phyloP scores from a whole-genome alignment of 768 basidiomycete genomes.

The Candolleomyces aberdarensis region DNA sequence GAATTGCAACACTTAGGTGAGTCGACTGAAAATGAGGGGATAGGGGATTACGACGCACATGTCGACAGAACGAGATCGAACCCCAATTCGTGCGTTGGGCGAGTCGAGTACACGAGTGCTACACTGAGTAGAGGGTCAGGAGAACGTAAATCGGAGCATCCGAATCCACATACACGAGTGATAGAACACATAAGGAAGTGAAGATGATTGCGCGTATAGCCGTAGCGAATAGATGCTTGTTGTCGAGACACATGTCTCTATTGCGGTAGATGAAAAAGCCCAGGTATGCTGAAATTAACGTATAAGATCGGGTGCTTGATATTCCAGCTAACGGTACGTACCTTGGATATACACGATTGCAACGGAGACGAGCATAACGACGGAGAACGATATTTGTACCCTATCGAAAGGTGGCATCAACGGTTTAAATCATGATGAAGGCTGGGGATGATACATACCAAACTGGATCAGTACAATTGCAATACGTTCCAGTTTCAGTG shows the following conservation, averaged over 20 bases:
- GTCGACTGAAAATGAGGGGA: not conserved
- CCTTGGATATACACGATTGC: conserved; percentile 21
- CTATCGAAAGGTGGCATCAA: conserved; percentile 8
- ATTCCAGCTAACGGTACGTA: not conserved
- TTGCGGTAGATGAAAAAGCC: conserved; percentile 22
- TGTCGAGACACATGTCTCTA: conserved; percentile 13
- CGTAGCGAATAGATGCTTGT: conserved; percentile 18
- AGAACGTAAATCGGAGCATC: not conserved
- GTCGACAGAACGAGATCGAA: conserved; percentile 24
- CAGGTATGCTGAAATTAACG: conserved; percentile 16
- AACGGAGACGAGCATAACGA: conserved; percentile 19
- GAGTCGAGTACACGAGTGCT: conserved; percentile 19
- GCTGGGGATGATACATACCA: conserved; percentile 12
- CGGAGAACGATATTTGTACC: conserved; percentile 23
- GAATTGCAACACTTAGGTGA: not conserved
- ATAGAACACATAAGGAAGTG: conserved; percentile 23
- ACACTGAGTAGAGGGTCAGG: conserved; percentile 10
- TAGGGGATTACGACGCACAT: conserved; percentile 8
- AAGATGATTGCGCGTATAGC: conserved; percentile 27
- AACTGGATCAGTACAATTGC: conserved; percentile 19
- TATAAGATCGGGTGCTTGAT: not conserved
- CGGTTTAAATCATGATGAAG: not conserved
- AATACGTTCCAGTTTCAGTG: conserved; percentile 28
- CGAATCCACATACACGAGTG: conserved; percentile 19
- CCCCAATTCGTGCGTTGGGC: conserved; percentile 16